Conservation (phyloP, 352 stramenopile species). For the Pythium scleroteichum region DNA sequence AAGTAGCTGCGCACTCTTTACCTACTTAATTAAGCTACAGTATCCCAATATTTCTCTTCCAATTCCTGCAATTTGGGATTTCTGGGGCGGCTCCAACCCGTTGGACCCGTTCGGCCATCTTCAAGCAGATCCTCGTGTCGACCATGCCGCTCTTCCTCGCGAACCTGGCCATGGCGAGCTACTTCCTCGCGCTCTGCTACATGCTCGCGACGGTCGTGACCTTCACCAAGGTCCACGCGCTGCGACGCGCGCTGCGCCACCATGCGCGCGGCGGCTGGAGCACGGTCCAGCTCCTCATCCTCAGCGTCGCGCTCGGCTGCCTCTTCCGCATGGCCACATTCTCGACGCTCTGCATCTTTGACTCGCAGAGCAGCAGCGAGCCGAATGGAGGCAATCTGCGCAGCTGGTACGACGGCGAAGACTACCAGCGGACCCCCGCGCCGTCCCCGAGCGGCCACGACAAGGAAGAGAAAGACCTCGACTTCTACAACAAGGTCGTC, state of each 20-base stretch:
- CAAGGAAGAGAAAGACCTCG: slow-evolving; percentile 54
- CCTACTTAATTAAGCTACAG: too few relatives aligned
- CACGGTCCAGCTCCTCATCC: slow-evolving; percentile 80
- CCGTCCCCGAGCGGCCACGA: slow-evolving; percentile 4
- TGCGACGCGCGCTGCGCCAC: slow-evolving; percentile 66
- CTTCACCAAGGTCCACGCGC: slow-evolving; percentile 70
- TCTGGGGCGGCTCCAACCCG: too few relatives aligned
- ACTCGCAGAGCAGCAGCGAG: slow-evolving; percentile 64
- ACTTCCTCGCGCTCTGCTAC: slow-evolving; percentile 88
- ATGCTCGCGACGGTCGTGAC: slow-evolving; percentile 81
- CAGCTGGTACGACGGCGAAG: slow-evolving; percentile 10
- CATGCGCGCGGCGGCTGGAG: slow-evolving; percentile 73
- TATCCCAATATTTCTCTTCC: too few relatives aligned
- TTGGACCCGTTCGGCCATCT: not conserved
- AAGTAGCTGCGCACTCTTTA: too few relatives aligned
- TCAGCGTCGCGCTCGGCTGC: slow-evolving; percentile 81
- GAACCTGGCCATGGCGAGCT: slow-evolving; percentile 86
- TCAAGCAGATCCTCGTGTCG: slow-evolving; percentile 8
- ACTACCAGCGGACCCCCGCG: not conserved
- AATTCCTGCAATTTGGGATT: not conserved
- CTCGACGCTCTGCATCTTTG: slow-evolving; percentile 86
- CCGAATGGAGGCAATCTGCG: not conserved
- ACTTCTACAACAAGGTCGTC: slow-evolving; percentile 91
- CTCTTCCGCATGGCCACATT: slow-evolving; percentile 87
- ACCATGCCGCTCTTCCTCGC: slow-evolving; percentile 85